Conservation (phyloP, 2,329 filamentous ascomycete genomes). For the Talaromyces albobiverticillius region DNA sequence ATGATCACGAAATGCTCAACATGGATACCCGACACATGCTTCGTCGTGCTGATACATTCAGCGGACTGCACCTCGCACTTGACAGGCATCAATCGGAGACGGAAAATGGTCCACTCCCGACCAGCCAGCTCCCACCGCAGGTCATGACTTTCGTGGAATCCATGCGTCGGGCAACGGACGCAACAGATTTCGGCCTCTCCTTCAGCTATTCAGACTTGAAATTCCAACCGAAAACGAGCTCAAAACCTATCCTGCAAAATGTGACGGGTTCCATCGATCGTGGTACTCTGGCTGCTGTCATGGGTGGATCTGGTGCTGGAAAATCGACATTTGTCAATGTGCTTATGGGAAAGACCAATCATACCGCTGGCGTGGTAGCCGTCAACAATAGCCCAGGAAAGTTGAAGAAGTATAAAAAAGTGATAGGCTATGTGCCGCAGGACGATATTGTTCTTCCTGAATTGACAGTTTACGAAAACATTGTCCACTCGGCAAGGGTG, state of each 20-base stretch:
- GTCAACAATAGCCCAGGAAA: conserved; percentile 9
- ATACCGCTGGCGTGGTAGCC: conserved; percentile 9
- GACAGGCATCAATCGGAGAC: not conserved
- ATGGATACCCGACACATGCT: not conserved
- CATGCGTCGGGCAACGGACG: conserved; percentile 10
- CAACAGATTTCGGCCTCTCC: conserved; percentile 3
- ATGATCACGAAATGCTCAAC: conserved; percentile 3
- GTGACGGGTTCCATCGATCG: conserved; percentile 9
- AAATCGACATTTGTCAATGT: conserved; percentile 10
- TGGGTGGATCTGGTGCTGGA: conserved; percentile 10
- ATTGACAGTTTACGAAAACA: conserved; percentile 61
- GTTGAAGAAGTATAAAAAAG: conserved; percentile 7
- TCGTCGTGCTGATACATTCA: conserved; percentile 7
- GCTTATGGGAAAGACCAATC: conserved; percentile 12
- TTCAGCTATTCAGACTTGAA: conserved; percentile 8
- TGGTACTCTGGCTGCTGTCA: conserved; percentile 7
- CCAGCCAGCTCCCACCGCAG: conserved; percentile 5
- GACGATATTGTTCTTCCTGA: conserved; percentile 60
- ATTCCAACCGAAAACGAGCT: conserved; percentile 7
- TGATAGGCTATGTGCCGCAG: conserved; percentile 60
- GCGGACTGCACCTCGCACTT: conserved; percentile 3
- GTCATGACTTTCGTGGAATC: conserved; percentile 7
- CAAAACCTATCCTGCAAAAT: conserved; percentile 4
- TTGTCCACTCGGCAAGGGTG: conserved; percentile 57
- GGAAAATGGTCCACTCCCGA: not conserved